phyloP scores from a whole-genome alignment of 192 early-diverging fungal species.

The Umbelopsis ramanniana region DNA sequence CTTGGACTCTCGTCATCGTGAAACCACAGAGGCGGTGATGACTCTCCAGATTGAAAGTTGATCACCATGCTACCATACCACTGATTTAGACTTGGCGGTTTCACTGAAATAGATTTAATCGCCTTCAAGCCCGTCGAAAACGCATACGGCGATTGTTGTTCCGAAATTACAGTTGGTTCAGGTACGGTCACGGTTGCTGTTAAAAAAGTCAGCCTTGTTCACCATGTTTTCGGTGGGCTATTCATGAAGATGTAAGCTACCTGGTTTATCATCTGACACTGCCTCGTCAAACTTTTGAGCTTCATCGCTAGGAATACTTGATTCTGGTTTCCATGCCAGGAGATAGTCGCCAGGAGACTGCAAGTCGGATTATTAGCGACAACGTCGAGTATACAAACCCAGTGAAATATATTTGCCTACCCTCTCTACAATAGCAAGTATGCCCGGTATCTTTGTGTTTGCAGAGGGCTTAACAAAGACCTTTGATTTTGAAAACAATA shows the following conservation, averaged over 20 bases:
- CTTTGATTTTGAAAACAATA: conserved; percentile 73
- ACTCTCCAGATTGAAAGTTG: conserved; percentile 66
- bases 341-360: conserved; percentile 54
- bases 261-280: conserved; percentile 24
- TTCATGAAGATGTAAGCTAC: neutral
- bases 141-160: conserved; percentile 55
- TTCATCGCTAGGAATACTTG: conserved; percentile 61
- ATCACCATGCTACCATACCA: conserved; percentile 72
- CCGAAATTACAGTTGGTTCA: neutral
- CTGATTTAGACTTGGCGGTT: conserved; percentile 68
- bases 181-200: conserved; percentile 19
- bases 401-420: conserved; percentile 25
- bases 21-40: conserved; percentile 71
- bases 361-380: neutral
- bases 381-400: neutral
- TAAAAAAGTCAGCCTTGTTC: neutral
- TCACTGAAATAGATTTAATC: conserved; percentile 65
- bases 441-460: conserved; percentile 66
- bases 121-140: conserved; percentile 61
- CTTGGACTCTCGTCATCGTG: conserved; percentile 72
- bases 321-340: conserved; percentile 75
- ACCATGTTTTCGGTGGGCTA: neutral
- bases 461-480: conserved; percentile 72
- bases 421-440: conserved; percentile 66
- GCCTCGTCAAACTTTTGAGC: conserved; percentile 56